A percentile compares a stretch with the other conserved stretches of the same genome.
Evolutionary conservation across 164 flowering plant genomes (phyloP).

Genomic region (Buxus sempervirens): DNA sequence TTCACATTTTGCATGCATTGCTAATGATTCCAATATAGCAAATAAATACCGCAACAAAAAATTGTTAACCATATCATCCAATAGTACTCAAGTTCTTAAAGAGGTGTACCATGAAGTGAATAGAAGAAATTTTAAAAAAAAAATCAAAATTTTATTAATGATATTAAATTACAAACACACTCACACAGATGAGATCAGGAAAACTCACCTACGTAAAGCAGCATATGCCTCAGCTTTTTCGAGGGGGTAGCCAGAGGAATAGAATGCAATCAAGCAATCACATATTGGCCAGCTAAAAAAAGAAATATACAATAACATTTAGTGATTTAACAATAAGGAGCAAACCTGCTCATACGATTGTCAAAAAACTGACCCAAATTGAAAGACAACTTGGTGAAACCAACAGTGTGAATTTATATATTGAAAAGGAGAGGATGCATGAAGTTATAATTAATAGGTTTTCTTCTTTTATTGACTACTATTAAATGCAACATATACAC

Average conservation of each 20-base stretch:
- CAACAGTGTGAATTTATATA: not conserved
- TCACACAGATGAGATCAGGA: not conserved
- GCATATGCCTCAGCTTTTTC: conserved; percentile 95
- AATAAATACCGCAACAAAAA: no score
- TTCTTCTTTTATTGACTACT: not conserved
- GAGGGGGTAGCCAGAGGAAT: conserved; percentile 96
- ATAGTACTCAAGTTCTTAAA: no score
- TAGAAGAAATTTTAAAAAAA: no score
- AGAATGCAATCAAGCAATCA: conserved; percentile 96
- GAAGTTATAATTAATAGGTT: not conserved
- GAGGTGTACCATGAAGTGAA: no score
- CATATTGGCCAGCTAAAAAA: conserved; percentile 92
- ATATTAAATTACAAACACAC: not conserved
- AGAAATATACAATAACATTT: conserved; percentile 9
- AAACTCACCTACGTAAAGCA: conserved; percentile 75
- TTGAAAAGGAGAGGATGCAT: not conserved
- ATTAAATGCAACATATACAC: not conserved
- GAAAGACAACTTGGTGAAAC: not conserved
- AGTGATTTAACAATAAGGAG: not conserved
- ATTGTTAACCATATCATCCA: no score
- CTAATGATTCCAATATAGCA: no score
- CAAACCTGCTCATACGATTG: not conserved
- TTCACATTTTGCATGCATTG: no score
- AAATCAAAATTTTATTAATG: not conserved
- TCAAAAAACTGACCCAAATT: not conserved